These are phyloP conservation scores for Colletotrichum chrysophilum DNA, from an alignment of 2,329 filamentous ascomycete species.

Conservation along the genomic window DNA sequence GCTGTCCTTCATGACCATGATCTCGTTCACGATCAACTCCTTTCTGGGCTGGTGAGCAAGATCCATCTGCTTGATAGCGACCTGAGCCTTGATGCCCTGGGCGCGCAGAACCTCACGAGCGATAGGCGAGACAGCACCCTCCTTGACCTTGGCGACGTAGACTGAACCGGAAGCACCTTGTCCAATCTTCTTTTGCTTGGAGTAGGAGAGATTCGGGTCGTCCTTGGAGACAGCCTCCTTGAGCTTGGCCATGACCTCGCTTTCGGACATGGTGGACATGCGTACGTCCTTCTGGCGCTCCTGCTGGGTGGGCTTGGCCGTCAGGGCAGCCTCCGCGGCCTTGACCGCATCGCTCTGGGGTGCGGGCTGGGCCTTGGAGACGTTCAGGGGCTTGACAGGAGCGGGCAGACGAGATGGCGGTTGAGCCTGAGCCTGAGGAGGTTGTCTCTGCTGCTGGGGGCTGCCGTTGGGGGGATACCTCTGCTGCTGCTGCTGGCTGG, in stretches of 20 bases:
- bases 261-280: conserved; percentile 98
- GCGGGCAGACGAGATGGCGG: conserved; percentile 59
- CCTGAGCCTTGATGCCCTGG: conserved; percentile 83
- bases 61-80: conserved; percentile 99
- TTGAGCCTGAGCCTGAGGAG: conserved; percentile 30
- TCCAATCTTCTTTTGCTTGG: conserved; percentile 99
- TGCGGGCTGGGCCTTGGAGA: conserved; percentile 66
- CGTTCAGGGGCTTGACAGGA: conserved; percentile 80
- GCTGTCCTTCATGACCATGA: conserved; percentile 99
- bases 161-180: conserved; percentile 98
- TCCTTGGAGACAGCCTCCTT: conserved; percentile 95
- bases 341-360: conserved; percentile 74
- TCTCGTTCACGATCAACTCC: conserved; percentile 98
- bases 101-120: conserved; percentile 80
- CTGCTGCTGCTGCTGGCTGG: conserved; percentile 32
- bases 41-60: conserved; percentile 95
- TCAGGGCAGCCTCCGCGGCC: conserved; percentile 87
- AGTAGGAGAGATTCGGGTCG: conserved; percentile 92
- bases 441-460: conserved; percentile 53
- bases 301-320: conserved; percentile 75
- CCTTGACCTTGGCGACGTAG: conserved; percentile 95
- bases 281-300: conserved; percentile 90
- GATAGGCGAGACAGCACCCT: conserved; percentile 80
- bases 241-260: conserved; percentile 94
- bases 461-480: conserved; percentile 62